Base-by-base conservation (phyloP, 805 yeast genomes). In the Grigorovia jiainica region DNA sequence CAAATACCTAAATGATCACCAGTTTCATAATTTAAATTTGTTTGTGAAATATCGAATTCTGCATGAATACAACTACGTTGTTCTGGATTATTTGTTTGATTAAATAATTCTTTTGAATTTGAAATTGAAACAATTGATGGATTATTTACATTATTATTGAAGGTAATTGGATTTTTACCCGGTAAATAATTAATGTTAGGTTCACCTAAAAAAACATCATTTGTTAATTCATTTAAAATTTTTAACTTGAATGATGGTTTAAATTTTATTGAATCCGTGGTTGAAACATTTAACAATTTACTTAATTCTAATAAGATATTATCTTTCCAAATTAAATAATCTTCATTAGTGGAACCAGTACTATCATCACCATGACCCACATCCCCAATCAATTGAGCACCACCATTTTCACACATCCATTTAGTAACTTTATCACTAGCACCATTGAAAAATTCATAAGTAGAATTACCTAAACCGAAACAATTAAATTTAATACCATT, bases 1-100 rank as follows among this genome's bases (percentile, higher is more conserved):
- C 96, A 86, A 43, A 92, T 69, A 13, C 95, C 97, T 47, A 92
- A 65, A 65, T 90, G 97, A 61, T 90, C 98, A 63, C 98, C 98
- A 4, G 98, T 90, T 38, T 90, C 71, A 64, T 90, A 90, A 53
- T 81, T 78, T 56, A 92, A 68, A 54, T 81, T 82, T 4, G 90
- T 72, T 23, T 67, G 75, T 1, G 87, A 72, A 30, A 87, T 65
- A 57, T 90, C 97, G 52, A 90, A 79, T 64, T 92, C 97, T 38
- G 82, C 76, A 59, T 90, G 97, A 45, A 90, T 76, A 67, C 97
- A 90, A 50, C 79, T 79, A 67, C 97, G 80, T 1, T 27, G 27
- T 9, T 21, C 36, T n/a, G n/a, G n/a, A 27, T 13, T 11, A 27
- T 7, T 27, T 10, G 15, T 27, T 20, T 71, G 67, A 16, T 55